phyloP scores from a whole-genome alignment of 2,329 filamentous ascomycete species.

The Calonectria honghensis region DNA sequence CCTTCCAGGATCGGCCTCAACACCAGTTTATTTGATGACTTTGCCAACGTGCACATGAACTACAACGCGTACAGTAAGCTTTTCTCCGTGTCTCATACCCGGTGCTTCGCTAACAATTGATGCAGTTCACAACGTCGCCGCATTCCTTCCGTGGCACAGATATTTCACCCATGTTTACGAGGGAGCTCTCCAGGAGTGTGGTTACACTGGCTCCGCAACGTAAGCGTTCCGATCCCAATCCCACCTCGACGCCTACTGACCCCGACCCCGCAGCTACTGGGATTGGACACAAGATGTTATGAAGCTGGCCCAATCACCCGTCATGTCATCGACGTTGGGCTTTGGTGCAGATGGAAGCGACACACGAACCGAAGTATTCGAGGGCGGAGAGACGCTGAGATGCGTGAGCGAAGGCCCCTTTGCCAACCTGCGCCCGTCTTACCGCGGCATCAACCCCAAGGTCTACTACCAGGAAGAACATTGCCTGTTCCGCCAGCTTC shows the following conservation, averaged over 20 bases:
- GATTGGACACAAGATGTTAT: conserved; percentile 17
- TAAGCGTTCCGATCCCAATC: not conserved
- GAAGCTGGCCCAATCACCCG: conserved; percentile 10
- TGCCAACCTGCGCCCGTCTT: not conserved
- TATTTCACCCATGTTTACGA: conserved; percentile 18
- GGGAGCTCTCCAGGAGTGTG: conserved; percentile 5
- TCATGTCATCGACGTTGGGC: not conserved
- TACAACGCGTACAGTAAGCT: conserved; percentile 1
- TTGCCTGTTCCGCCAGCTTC: not conserved
- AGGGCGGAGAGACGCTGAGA: not conserved
- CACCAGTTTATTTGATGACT: conserved; percentile 5
- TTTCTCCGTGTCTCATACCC: too few relatives aligned
- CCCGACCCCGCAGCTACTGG: not conserved
- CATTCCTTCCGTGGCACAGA: conserved; percentile 9
- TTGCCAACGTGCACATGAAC: conserved; percentile 10
- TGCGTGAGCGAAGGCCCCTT: conserved; percentile 6
- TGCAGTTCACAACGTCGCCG: conserved; percentile 5
- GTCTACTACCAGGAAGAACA: not conserved
- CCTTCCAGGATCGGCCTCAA: conserved; percentile 17
- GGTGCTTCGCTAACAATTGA: not conserved
- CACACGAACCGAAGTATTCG: not conserved
- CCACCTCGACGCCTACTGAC: not conserved
- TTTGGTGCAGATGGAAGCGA: conserved; percentile 8
- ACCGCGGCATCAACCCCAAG: conserved; percentile 1
- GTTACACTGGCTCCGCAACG: conserved; percentile 12